These are phyloP conservation scores for Candida sakaeoensis DNA, from an alignment of 805 yeast genomes.

Conservation along the genomic window DNA sequence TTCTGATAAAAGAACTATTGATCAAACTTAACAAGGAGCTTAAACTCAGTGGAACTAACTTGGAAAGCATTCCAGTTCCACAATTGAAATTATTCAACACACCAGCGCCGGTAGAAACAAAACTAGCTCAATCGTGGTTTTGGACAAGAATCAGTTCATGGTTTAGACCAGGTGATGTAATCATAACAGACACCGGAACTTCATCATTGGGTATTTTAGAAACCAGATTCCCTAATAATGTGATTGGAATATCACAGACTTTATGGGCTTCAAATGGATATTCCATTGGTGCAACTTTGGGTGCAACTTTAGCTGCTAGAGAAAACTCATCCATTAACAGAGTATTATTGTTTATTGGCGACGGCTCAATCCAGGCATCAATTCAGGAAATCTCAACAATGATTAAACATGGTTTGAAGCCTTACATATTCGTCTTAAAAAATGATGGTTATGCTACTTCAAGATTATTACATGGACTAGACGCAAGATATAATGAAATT, in stretches of 20 bases:
- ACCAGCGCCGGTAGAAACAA: conserved; percentile 28
- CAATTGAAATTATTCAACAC: conserved; percentile 42
- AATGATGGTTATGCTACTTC: conserved; percentile 76
- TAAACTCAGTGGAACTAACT: conserved; percentile 37
- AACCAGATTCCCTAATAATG: conserved; percentile 59
- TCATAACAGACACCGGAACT: conserved; percentile 72
- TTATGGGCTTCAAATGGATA: conserved; percentile 76
- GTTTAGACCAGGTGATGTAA: conserved; percentile 63
- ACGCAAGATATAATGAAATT: conserved; percentile 61
- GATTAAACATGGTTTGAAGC: conserved; percentile 62
- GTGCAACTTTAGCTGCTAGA: conserved; percentile 66
- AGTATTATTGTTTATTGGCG: conserved; percentile 68
- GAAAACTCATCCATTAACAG: conserved; percentile 40
- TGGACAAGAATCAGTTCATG: conserved; percentile 64
- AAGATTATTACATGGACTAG: conserved; percentile 67
- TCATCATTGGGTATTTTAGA: conserved; percentile 70
- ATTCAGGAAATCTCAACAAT: conserved; percentile 71
- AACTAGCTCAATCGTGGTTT: conserved; percentile 58
- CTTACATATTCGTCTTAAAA: conserved; percentile 66
- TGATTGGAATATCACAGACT: conserved; percentile 68
- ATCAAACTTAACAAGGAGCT: conserved; percentile 34
- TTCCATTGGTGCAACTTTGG: conserved; percentile 63
- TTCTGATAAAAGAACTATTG: conserved; percentile 44
- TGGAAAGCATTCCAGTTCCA: conserved; percentile 56
- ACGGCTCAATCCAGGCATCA: conserved; percentile 72